Conservation (phyloP, 1,284 basidiomycete genomes). For the Anthracocystis walkeri region DNA sequence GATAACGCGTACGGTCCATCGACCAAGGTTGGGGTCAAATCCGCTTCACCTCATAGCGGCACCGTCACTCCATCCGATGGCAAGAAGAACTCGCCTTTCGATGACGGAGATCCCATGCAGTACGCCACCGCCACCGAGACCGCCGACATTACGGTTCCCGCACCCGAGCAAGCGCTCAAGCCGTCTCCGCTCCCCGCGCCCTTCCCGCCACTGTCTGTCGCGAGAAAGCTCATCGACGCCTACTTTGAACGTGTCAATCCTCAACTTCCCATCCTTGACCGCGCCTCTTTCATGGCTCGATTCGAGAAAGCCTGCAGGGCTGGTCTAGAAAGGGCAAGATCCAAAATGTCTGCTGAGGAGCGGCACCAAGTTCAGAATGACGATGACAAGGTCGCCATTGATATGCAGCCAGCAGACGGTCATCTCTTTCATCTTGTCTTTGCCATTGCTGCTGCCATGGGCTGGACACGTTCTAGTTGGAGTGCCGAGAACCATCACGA, state of each 20-base stretch:
- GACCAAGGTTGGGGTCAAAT: slow-evolving; percentile 9
- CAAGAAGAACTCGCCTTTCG: slow-evolving; percentile 49
- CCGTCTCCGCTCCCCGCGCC: slow-evolving; percentile 45
- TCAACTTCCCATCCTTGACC: slow-evolving; percentile 47
- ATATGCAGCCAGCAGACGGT: slow-evolving; percentile 49
- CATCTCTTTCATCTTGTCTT: slow-evolving; percentile 56
- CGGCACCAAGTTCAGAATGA: slow-evolving; percentile 11
- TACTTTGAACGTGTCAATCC: slow-evolving; percentile 55
- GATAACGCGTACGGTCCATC: background rate
- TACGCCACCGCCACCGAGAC: slow-evolving; percentile 52
- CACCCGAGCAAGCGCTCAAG: slow-evolving; percentile 47
- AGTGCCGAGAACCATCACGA: slow-evolving; percentile 54
- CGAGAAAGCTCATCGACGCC: slow-evolving; percentile 50
- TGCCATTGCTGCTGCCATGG: slow-evolving; percentile 52
- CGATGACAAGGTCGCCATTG: slow-evolving; percentile 42
- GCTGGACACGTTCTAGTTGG: slow-evolving; percentile 46
- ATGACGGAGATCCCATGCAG: slow-evolving; percentile 52
- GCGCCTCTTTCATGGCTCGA: slow-evolving; percentile 36
- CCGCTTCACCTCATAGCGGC: slow-evolving; percentile 31
- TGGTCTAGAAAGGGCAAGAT: slow-evolving; percentile 31
- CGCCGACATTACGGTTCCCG: slow-evolving; percentile 48
- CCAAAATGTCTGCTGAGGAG: slow-evolving; percentile 27
- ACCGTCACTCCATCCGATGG: slow-evolving; percentile 36
- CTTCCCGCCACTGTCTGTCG: slow-evolving; percentile 46
- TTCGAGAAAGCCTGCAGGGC: slow-evolving; percentile 43